These are phyloP conservation scores for Oxyria digyna DNA, from an alignment of 148 eudicot genomes.

Conservation along the genomic window DNA sequence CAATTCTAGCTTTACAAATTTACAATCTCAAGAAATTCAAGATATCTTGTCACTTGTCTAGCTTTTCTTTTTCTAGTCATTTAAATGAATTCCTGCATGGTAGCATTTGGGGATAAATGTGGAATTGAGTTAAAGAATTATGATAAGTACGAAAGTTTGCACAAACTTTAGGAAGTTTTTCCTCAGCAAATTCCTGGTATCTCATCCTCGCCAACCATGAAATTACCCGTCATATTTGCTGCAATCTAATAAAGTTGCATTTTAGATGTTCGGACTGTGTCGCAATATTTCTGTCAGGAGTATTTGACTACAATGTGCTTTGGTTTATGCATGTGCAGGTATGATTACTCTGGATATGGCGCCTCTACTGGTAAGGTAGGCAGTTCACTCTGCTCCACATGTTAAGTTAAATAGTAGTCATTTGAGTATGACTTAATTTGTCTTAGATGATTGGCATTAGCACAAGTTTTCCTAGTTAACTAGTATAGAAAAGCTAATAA, in stretches of 20 bases:
- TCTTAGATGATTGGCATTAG: no score
- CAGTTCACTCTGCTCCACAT: neutral
- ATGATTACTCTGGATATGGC: conserved; percentile 97
- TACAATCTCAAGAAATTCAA: neutral
- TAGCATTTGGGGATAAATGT: neutral
- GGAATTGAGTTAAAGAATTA: neutral
- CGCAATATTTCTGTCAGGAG: neutral
- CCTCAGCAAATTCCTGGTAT: neutral
- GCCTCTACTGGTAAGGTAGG: conserved; percentile 94
- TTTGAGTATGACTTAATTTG: neutral
- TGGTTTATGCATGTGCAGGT: conserved; percentile 49
- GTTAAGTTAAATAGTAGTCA: neutral
- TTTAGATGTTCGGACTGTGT: neutral
- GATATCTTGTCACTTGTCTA: neutral
- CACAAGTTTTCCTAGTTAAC: neutral
- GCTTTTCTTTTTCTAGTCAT: neutral
- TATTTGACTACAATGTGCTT: neutral
- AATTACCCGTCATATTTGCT: neutral
- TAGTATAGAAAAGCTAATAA: neutral
- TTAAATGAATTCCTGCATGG: neutral
- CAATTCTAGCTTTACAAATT: neutral
- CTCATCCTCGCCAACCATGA: neutral
- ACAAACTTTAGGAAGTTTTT: neutral
- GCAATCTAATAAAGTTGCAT: neutral
- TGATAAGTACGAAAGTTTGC: neutral